These are phyloP conservation scores for Ambrosiella beaveri DNA, from an alignment of 2,329 filamentous ascomycete genomes.

Conservation along the genomic window DNA sequence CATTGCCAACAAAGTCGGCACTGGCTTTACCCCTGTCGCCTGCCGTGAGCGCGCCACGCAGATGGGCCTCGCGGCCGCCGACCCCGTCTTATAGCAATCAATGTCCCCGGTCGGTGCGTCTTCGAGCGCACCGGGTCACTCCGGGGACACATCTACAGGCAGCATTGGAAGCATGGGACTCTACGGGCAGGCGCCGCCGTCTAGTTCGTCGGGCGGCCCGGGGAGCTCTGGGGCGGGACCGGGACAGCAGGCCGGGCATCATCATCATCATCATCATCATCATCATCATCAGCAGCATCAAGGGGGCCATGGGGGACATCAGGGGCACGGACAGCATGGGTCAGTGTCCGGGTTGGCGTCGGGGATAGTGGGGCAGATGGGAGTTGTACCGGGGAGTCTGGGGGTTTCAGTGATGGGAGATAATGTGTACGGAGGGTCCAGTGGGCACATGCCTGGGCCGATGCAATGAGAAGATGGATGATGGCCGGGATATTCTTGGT, in stretches of 20 bases:
- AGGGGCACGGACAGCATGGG: neutral
- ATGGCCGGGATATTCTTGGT: neutral
- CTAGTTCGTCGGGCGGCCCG: neutral
- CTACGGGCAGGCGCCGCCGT: slow-evolving; percentile 12
- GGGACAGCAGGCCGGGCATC: slow-evolving; percentile 18
- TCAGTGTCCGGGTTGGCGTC: neutral
- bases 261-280: neutral
- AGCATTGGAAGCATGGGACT: neutral
- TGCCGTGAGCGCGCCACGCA: slow-evolving; percentile 67
- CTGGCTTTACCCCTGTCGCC: slow-evolving; percentile 70
- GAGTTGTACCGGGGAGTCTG: neutral
- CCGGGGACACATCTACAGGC: slow-evolving; percentile 5
- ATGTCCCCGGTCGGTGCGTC: slow-evolving; percentile 32
- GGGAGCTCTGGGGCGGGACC: neutral
- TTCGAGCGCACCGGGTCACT: slow-evolving; percentile 29
- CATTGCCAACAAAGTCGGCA: slow-evolving; percentile 77
- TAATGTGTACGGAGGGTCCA: neutral
- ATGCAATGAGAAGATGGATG: neutral
- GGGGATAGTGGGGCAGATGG: neutral
- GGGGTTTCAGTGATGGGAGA: neutral
- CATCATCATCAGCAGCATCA: slow-evolving; percentile 5
- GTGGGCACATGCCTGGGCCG: neutral
- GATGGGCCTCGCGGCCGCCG: slow-evolving; percentile 29
- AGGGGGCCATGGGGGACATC: neutral
- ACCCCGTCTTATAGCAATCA: slow-evolving; percentile 35